These are phyloP conservation scores for Stellera chamaejasme DNA, from an alignment of 345 rosid genomes.

Conservation along the genomic window DNA sequence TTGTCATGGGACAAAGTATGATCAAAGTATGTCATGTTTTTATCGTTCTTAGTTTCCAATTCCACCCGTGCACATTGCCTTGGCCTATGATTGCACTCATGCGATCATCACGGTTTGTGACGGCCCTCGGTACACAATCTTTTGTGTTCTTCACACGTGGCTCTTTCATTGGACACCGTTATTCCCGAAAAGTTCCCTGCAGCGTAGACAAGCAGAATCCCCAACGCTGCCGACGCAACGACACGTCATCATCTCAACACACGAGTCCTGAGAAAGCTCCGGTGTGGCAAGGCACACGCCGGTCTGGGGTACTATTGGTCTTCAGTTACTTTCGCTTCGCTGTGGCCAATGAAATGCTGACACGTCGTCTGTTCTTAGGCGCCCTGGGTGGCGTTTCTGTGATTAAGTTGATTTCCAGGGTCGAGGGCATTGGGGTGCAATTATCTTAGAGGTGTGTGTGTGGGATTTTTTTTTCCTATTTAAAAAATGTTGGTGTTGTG, in stretches of 20 bases:
- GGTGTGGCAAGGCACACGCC: slow-evolving; percentile 6
- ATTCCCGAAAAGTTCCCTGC: not conserved
- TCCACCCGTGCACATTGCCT: too few species aligned
- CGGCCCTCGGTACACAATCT: not conserved
- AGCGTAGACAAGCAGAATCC: slow-evolving; percentile 8
- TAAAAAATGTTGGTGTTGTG: slow-evolving; percentile 2
- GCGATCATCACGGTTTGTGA: not conserved
- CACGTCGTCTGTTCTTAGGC: not conserved
- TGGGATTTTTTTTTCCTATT: not conserved
- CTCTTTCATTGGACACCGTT: not conserved
- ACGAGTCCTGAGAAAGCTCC: not conserved
- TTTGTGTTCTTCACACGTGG: not conserved
- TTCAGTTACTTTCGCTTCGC: too few species aligned
- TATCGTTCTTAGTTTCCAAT: too few species aligned
- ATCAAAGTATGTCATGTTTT: too few species aligned
- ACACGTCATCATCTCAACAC: slow-evolving; percentile 16
- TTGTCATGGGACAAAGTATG: too few species aligned
- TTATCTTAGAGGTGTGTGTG: not conserved
- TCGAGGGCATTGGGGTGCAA: not conserved
- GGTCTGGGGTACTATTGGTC: not conserved
- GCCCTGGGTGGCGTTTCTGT: not conserved
- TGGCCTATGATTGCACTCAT: not conserved
- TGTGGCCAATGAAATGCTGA: not conserved
- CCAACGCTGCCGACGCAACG: slow-evolving; percentile 13
- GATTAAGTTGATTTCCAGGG: not conserved